Evolutionary conservation across 2,329 filamentous ascomycete species (phyloP), one percentile per base, ranked within the genome.

Genomic region (Microdochium paspali): DNA sequence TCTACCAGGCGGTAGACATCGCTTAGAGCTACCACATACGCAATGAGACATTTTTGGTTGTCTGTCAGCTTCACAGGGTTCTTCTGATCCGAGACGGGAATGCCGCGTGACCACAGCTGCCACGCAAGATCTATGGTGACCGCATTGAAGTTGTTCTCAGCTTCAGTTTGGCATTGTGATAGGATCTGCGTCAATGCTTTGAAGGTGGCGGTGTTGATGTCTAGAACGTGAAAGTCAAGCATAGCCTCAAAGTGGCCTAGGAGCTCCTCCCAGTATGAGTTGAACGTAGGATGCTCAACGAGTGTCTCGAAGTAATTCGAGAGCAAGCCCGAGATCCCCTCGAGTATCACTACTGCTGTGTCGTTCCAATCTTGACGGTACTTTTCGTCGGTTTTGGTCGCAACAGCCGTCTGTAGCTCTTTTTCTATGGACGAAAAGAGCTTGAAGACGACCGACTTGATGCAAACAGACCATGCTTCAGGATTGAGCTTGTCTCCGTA

Each of bases 1-100:
- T 84, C 75, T 44, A 89, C 79, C 4, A 96, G 75, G 1, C 80
- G 77, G 58, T 95, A 95, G 1, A 97, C 74, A 55, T 93, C 84
- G 48, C 81, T 73, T 35, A 93, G 77, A 1, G 85, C 77, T 21
- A 82, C 76, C 1, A 93, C 78, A 66, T 95, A 96, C n/a, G 90
- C 86, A 25, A 87, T 69, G n/a, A 91, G 77, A 10, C 87, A 90
- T 48, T 84, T 83, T 60, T 95, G 88, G 54, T 93, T 94, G 51
- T 86, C 77, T 2, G 67, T 67, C 1, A 70, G 64, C 45, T 72
- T 73, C 32, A 74, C 68, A 13, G 68, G 58, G 18, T 65, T 58
- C 12, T 64, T 59, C 28, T 67, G 55, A 26, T 66, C 66, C 1
- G 70, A 65, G 3, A 73, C 66, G 0, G 84, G 82, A n/a, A 85